A percentile compares a stretch with the other conserved stretches of the same genome.
Conservation (phyloP, 2,329 filamentous ascomycete species). For the Paraphoma chrysanthemicola region DNA sequence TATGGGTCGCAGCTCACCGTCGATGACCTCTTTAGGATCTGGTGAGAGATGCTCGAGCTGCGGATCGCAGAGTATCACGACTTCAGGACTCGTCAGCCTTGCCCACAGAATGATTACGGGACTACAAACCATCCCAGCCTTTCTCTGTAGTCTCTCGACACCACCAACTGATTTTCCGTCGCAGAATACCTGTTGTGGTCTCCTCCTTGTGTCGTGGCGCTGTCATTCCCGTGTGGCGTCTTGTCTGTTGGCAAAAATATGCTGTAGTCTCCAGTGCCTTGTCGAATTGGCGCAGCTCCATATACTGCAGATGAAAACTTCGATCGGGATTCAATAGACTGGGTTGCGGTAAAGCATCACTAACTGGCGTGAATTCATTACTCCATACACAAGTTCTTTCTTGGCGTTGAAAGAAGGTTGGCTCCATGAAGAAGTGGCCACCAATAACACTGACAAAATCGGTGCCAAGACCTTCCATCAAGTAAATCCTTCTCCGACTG, state of each 20-base stretch:
- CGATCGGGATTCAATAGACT: constrained; percentile 33
- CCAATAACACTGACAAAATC: constrained; percentile 38
- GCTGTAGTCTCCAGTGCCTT: constrained; percentile 29
- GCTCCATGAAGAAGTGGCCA: constrained; percentile 44
- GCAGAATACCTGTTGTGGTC: constrained; percentile 36
- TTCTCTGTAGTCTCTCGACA: constrained; percentile 20
- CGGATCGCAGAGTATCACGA: constrained; percentile 43
- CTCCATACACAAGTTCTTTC: constrained; percentile 46
- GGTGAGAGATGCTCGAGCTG: constrained; percentile 25
- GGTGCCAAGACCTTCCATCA: constrained; percentile 43
- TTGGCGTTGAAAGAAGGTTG: constrained; percentile 40
- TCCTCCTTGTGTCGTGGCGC: constrained; percentile 28
- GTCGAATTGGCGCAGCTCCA: constrained; percentile 41
- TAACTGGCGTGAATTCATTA: constrained; percentile 43
- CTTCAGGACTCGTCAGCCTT: constrained; percentile 13
- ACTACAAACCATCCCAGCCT: constrained; percentile 41
- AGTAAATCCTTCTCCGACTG: constrained; percentile 32
- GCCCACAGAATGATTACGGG: background rate
- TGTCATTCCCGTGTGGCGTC: constrained; percentile 44
- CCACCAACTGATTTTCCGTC: constrained; percentile 43
- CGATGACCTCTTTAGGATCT: constrained; percentile 18
- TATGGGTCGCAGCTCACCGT: constrained; percentile 5
- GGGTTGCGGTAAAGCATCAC: constrained; percentile 41
- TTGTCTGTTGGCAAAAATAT: constrained; percentile 37
- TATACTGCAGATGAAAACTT: constrained; percentile 42